These are phyloP conservation scores for Claviceps quebecensis DNA, from an alignment of 2,329 filamentous ascomycete species.

Conservation along the genomic window DNA sequence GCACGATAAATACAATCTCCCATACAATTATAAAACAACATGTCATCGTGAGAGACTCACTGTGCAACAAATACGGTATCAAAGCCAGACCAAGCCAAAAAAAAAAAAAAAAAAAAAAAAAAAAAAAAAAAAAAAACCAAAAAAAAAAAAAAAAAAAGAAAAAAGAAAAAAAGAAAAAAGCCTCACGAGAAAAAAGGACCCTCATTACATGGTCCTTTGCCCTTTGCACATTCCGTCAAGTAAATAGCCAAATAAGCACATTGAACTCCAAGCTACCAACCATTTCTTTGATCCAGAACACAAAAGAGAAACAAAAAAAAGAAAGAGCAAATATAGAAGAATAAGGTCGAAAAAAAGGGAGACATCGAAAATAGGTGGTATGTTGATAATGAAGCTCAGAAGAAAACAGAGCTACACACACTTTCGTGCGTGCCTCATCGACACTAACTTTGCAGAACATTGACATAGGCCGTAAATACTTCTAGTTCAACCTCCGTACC, in stretches of 20 bases:
- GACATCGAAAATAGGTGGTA: background rate
- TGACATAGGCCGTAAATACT: conserved; percentile 60
- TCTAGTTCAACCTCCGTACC: conserved; percentile 62
- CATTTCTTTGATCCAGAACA: background rate
- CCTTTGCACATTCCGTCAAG: background rate
- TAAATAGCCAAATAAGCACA: background rate
- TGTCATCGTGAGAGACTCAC: background rate
- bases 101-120: background rate
- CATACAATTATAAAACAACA: background rate
- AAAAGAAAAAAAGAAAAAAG: too few relatives aligned
- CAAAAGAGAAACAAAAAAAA: background rate
- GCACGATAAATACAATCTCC: background rate
- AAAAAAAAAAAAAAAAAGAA: background rate
- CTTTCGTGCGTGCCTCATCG: too few relatives aligned
- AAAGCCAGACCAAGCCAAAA: background rate
- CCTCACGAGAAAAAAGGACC: background rate
- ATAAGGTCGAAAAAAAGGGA: too few relatives aligned
- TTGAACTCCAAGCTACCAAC: background rate
- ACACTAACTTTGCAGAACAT: conserved; percentile 37
- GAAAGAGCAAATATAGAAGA: background rate
- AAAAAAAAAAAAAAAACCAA: too few relatives aligned
- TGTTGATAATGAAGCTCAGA: too few relatives aligned
- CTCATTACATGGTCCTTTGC: background rate
- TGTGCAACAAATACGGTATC: background rate
- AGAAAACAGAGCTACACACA: too few relatives aligned